phyloP scores from a whole-genome alignment of 1,284 basidiomycete genomes.

The Cryptococcus deneoformans region DNA sequence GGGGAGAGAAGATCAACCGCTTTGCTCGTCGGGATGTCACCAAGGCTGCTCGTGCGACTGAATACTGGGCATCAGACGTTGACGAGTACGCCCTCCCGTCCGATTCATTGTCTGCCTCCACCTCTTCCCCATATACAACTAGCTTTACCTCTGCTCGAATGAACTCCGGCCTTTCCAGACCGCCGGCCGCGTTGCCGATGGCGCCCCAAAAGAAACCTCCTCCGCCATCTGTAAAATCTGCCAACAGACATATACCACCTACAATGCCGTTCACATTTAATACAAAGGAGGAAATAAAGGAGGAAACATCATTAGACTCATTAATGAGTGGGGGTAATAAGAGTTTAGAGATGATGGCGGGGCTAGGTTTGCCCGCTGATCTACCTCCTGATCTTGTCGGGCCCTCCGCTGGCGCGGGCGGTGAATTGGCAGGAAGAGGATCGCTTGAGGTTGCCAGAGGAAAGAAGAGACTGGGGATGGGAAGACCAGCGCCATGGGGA shows the following conservation, averaged over 20 bases:
- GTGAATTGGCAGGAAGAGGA: neutral
- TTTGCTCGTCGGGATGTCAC: conserved; percentile 39
- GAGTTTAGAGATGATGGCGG: conserved; percentile 36
- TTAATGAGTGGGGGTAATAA: conserved; percentile 28
- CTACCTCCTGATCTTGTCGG: neutral
- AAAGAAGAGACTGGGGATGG: conserved; percentile 47
- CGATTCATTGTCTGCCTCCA: conserved; percentile 1
- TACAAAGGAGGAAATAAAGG: conserved; percentile 9
- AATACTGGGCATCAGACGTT: conserved; percentile 44
- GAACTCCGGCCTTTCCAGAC: conserved; percentile 1
- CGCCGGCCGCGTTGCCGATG: conserved; percentile 9
- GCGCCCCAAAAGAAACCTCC: conserved; percentile 21
- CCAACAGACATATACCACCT: conserved; percentile 32
- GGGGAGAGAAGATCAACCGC: conserved; percentile 23
- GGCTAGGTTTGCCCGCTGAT: conserved; percentile 25
- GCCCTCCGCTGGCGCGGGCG: no score
- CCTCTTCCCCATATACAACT: conserved; percentile 7
- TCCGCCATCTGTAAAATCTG: conserved; percentile 27
- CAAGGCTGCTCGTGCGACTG: conserved; percentile 38
- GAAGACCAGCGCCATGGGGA: conserved; percentile 43
- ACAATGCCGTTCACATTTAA: conserved; percentile 42
- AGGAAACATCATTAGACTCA: conserved; percentile 22
- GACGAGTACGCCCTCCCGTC: conserved; percentile 46
- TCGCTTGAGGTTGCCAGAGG: conserved; percentile 17
- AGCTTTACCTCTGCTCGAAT: conserved; percentile 19